These are phyloP conservation scores for Vigna angularis DNA, from an alignment of 306 rosid genomes.

Conservation along the genomic window DNA sequence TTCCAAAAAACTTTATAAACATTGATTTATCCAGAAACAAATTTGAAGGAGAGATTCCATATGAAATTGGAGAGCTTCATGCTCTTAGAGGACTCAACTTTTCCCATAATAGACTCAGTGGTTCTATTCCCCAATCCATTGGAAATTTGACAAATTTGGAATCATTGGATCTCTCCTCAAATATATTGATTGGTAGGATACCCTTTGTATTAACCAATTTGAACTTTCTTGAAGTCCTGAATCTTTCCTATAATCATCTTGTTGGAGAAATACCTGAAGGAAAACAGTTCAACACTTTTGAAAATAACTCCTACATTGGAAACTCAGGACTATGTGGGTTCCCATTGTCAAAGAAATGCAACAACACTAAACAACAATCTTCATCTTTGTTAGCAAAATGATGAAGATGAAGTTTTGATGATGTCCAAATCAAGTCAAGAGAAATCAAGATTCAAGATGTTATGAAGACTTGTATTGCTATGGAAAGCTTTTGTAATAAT, in stretches of 20 bases:
- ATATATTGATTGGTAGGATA: slow-evolving; percentile 9
- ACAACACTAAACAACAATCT: not conserved
- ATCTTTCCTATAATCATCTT: slow-evolving; percentile 45
- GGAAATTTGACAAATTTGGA: slow-evolving; percentile 43
- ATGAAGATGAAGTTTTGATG: no score
- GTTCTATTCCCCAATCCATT: slow-evolving; percentile 45
- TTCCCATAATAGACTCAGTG: slow-evolving; percentile 43
- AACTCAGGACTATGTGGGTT: slow-evolving; percentile 47
- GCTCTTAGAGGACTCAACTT: slow-evolving; percentile 42
- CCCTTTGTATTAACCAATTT: slow-evolving; percentile 36
- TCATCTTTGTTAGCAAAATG: no score
- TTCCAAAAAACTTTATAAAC: not conserved
- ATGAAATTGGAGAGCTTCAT: slow-evolving; percentile 32
- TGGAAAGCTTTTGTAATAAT: no score
- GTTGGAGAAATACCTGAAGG: slow-evolving; percentile 50
- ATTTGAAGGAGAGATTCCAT: slow-evolving; percentile 52
- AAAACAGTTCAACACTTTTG: slow-evolving; percentile 49
- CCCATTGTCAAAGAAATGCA: slow-evolving; percentile 43
- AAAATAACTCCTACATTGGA: slow-evolving; percentile 40
- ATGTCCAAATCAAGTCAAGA: no score
- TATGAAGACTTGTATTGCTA: no score
- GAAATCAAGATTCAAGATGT: no score
- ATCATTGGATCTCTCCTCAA: slow-evolving; percentile 55
- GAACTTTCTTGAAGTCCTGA: slow-evolving; percentile 15
- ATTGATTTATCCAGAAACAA: slow-evolving; percentile 50